Evolutionary conservation across 495 filamentous ascomycete genomes (phyloP), one percentile per base, ranked within the genome.

Genomic region (Podospora anserina): DNA sequence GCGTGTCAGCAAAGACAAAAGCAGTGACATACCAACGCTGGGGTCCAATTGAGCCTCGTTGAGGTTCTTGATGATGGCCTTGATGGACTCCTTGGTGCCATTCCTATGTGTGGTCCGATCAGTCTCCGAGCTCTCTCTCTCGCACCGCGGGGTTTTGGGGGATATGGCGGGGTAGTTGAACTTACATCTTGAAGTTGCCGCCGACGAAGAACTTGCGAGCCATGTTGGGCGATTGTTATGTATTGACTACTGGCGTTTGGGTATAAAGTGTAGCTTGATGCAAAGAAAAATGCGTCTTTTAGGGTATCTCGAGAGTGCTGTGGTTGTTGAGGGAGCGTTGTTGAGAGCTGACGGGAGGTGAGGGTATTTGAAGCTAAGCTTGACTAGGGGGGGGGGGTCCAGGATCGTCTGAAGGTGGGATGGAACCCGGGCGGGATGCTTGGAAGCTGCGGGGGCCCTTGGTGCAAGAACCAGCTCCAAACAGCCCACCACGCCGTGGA

Each of bases 151-250:
- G 77, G 71, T 64, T 63, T 63, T 59, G 70, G 58, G 59, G 65
- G 69, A 71, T 15, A 66, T 61, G 69, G 39, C 39, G 39, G 70
- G 59, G 64, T 27, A 30, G 23, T 3, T 20, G 62, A 28, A 82
- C 86, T 65, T 79, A 94, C 93, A 97, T 97, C 86, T 99, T 99
- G 86, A 98, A 98, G 88, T 98, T 99, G 78, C 95, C 95, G 79
- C 95, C 95, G 78, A 99, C 92, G 83, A 99, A 97, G 87, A 97
- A 99, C 89, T 93, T 91, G 85, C 95, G 94, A 83, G 88, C 85
- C 93, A 96, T 97, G 76, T 61, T 87, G 80, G 73, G 74, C 74
- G 68, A 71, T 69, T 73, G 26, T 30, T 68, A 53, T 64, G 23
- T 26, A 27, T 20, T n/a, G 53, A 54, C 57, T 26, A 11, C 13